Base-by-base conservation (phyloP, 371 early-diverging fungal species). In the Blakeslea trispora region DNA sequence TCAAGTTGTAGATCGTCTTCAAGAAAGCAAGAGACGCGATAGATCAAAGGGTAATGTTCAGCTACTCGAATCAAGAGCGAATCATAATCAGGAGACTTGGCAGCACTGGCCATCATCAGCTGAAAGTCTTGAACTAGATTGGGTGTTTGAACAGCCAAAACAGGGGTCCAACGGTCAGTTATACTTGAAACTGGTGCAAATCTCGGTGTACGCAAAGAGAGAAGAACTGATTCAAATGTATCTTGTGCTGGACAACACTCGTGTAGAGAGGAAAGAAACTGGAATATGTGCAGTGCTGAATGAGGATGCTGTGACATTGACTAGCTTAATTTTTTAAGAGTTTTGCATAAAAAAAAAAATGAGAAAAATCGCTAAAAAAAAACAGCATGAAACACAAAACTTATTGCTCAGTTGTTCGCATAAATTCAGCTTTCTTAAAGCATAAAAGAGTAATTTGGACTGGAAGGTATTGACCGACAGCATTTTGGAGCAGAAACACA, bases 11-110 rank as follows among this genome's bases (percentile, higher is more conserved):
- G 18, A 19, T 60, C 57, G 28, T 47, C 60, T 11, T 65, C 65
- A 0, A 65, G 18, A 21, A 65, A 60, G 31, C 65, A 65, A 23
- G 60, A 65, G 4, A 65, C 65, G 2, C 50, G 37, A 40, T 65
- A 65, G 28, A 65, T 53, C 1, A 65, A 21, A 22, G 31, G 23
- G 17, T 54, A 65, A 41, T 65, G 65, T 11, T 60, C 61, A 1
- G 65, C 41, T 0, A 60, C 57, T 0, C 37, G 39, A 21, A 44
- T 55, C 5, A 65, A 28, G 0, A 60, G 10, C 0, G 23, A n/a
- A 19, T 59, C 65, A 11, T 59, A 55, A 11, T 59, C 55, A 2
- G 19, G 45, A 5, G 55, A 59, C 15, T 47, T 45, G 1, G 41
- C 44, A 23, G 64, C 64, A 24, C 47, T 32, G 2, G 37, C 4